Percentiles rank a stretch among this genome's conserved stretches.
Evolutionary conservation across 1,139 yeast genomes (phyloP).

Genomic region (Saccharomyces pastorianus): DNA sequence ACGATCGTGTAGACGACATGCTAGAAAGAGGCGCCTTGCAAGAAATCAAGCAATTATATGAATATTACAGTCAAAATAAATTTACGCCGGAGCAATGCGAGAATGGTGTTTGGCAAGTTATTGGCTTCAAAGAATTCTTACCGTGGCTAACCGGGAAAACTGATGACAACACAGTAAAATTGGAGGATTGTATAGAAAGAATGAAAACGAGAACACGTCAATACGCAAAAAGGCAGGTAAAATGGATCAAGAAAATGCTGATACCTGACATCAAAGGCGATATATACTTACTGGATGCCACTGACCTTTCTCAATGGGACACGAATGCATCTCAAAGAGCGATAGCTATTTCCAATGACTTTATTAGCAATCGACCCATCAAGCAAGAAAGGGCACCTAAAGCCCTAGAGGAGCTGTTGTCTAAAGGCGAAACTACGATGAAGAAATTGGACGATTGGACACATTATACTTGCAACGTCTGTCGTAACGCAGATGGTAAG

Average conservation of each 20-base stretch:
- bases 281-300: conserved; percentile 66
- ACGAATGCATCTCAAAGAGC: conserved; percentile 52
- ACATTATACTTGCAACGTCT: conserved; percentile 58
- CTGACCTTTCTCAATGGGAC: conserved; percentile 58
- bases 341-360: conserved; percentile 39
- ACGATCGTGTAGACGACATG: conserved; percentile 79
- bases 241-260: conserved; percentile 77
- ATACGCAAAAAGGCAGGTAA: conserved; percentile 84
- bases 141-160: conserved; percentile 53
- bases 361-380: conserved; percentile 28
- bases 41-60: conserved; percentile 57
- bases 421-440: conserved; percentile 17
- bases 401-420: conserved; percentile 35
- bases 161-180: conserved; percentile 20
- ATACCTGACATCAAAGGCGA: conserved; percentile 64
- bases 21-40: conserved; percentile 54
- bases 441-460: conserved; percentile 46
- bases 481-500: conserved; percentile 50
- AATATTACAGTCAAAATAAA: conserved; percentile 31
- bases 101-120: conserved; percentile 87
- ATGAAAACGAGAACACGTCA: conserved; percentile 84
- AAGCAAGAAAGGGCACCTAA: conserved; percentile 39
- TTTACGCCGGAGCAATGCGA: conserved; percentile 41
- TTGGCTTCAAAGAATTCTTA: conserved; percentile 88
- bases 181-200: conserved; percentile 48